These are phyloP conservation scores for Leptodontidium sp. DNA, from an alignment of 2,329 filamentous ascomycete species.

Conservation along the genomic window DNA sequence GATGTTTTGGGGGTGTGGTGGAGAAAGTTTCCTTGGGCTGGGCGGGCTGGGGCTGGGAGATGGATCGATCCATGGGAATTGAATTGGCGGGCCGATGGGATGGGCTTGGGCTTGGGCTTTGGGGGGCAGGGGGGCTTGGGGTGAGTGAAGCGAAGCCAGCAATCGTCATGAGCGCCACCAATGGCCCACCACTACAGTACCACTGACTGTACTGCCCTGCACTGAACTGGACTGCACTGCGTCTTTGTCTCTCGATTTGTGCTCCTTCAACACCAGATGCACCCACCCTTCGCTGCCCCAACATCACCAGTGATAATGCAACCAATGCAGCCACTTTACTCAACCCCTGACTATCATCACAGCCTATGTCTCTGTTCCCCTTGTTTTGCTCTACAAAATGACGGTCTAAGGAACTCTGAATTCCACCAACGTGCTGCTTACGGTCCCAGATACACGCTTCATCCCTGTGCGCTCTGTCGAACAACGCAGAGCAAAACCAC, in stretches of 20 bases:
- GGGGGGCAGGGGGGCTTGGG: background rate
- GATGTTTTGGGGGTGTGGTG: slow-evolving; percentile 13
- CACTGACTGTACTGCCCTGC: too few relatives aligned
- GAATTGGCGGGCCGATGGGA: slow-evolving; percentile 1
- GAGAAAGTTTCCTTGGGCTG: slow-evolving; percentile 14
- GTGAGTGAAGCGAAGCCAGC: slow-evolving; percentile 3
- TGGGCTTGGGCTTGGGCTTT: background rate
- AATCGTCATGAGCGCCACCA: slow-evolving; percentile 15
- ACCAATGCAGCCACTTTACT: background rate
- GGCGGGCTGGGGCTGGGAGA: background rate
- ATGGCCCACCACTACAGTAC: background rate
- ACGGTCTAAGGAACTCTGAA: background rate
- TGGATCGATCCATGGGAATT: slow-evolving; percentile 3
- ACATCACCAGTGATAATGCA: background rate
- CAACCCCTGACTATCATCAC: slow-evolving; percentile 9
- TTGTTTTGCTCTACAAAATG: background rate
- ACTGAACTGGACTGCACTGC: too few relatives aligned
- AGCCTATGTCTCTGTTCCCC: background rate
- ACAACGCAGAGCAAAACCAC: background rate
- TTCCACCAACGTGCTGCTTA: background rate
- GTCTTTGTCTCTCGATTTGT: background rate
- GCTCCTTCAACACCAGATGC: slow-evolving; percentile 4
- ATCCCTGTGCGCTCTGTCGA: slow-evolving; percentile 2
- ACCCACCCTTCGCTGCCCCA: background rate
- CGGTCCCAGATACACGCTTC: slow-evolving; percentile 2